Evolutionary conservation across 768 basidiomycete species (phyloP), one percentile per base, ranked within the genome.

Genomic region (Auricularia sp.): DNA sequence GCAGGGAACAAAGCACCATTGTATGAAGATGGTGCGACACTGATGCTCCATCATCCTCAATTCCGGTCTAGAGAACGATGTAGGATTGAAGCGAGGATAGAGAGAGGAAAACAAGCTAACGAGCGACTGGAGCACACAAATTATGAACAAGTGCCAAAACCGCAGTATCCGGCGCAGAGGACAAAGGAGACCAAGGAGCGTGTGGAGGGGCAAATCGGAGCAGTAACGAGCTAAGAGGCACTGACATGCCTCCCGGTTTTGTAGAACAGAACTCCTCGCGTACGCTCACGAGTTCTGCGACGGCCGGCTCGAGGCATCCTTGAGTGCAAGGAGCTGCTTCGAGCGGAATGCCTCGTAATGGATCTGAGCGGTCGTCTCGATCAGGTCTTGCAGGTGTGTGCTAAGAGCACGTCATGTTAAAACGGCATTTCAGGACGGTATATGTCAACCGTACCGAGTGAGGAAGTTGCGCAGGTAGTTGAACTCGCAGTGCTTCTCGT

Each of bases 331-430:
- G 69, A 98, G 77, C 79, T 99, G 96, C 80, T 98, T 98, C 70
- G 93, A 96, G 68, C 96, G 87, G 93, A 99, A 99, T 8, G 95
- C 93, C 80, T 99, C 96, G 75, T 98, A 99, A 78, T 99, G 96
- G 75, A 96, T 97, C 76, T 95, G 91, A 11, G 97, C 94, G 10
- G 97, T 98, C 64, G 96, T 97, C 81, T 99, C 96, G 74, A 99
- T 99, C 74, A 99, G 79, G 73, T 98, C 96, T 76, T 99, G 96
- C 72, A 99, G 76, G 78, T 99, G 97, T 36, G 96, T 96, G 77
- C 95, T 90, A 42, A 29, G 39, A 42, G 66, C 59, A 54, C 7
- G 18, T 5, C 18, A 8, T 36, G 42, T 61, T 36, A 43, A 43
- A 34, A 35, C n/a, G 14, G 14, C 29, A 60, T 16, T 23, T 3